phyloP scores from a whole-genome alignment of 2,329 filamentous ascomycete species.

The Botrytis fabae region DNA sequence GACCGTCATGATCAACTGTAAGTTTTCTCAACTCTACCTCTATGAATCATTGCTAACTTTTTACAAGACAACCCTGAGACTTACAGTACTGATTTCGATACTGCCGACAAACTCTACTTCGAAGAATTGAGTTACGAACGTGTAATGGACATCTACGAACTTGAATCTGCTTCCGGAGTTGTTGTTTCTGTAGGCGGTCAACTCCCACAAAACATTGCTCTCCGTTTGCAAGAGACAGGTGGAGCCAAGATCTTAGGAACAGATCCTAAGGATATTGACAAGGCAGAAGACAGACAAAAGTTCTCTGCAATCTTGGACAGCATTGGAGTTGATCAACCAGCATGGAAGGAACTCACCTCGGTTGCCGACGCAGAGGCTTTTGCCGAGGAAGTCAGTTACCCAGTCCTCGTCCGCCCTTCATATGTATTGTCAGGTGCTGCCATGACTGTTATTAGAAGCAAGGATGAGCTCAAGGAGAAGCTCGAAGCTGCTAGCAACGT shows the following conservation, averaged over 20 bases:
- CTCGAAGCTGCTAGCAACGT: slow-evolving; percentile 86
- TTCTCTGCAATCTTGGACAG: slow-evolving; percentile 97
- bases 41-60: neutral
- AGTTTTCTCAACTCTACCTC: neutral
- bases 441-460: slow-evolving; percentile 93
- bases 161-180: slow-evolving; percentile 80
- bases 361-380: slow-evolving; percentile 86
- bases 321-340: slow-evolving; percentile 94
- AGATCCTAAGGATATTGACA: slow-evolving; percentile 91
- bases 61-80: slow-evolving; percentile 56
- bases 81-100: slow-evolving; percentile 80
- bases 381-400: slow-evolving; percentile 82
- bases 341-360: slow-evolving; percentile 95
- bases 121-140: slow-evolving; percentile 96
- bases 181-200: slow-evolving; percentile 96
- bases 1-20: slow-evolving; percentile 88
- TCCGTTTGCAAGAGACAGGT: slow-evolving; percentile 87
- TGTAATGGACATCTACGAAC: slow-evolving; percentile 98
- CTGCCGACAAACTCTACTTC: slow-evolving; percentile 90
- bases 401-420: slow-evolving; percentile 88
- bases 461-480: slow-evolving; percentile 91
- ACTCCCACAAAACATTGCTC: slow-evolving; percentile 94
- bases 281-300: slow-evolving; percentile 96
- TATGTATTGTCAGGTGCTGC: slow-evolving; percentile 97
- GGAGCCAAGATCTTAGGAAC: slow-evolving; percentile 91